These are phyloP conservation scores for Penicillium janthinellum DNA, from an alignment of 2,329 filamentous ascomycete species.

Conservation along the genomic window DNA sequence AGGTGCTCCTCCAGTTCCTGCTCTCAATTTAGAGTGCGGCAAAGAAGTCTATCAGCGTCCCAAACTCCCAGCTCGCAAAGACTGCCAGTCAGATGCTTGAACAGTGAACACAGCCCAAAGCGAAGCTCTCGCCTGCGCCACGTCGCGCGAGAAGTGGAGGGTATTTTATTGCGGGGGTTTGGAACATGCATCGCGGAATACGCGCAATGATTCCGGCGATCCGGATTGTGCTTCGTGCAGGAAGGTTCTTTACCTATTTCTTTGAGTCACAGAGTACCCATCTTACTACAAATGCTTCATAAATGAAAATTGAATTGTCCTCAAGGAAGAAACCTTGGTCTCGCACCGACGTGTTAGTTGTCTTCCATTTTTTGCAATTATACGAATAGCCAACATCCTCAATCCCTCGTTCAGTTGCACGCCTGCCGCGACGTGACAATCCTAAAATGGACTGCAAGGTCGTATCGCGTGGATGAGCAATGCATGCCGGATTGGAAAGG, in stretches of 20 bases:
- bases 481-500: not conserved
- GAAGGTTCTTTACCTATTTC: not conserved
- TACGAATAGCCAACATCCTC: no score
- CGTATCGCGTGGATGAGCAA: not conserved
- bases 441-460: not conserved
- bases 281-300: not conserved
- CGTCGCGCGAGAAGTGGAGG: constrained; percentile 6
- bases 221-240: constrained; percentile 1
- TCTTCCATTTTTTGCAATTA: not conserved
- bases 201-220: constrained; percentile 11
- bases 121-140: not conserved
- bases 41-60: not conserved
- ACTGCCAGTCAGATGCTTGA: not conserved
- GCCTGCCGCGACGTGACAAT: not conserved
- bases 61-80: not conserved
- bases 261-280: not conserved
- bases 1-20: constrained; percentile 2
- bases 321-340: not conserved
- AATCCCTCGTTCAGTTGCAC: not conserved
- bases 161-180: constrained; percentile 5
- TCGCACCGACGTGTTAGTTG: not conserved
- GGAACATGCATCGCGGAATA: constrained; percentile 10
- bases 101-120: not conserved
- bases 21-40: not conserved
- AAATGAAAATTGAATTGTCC: not conserved